Base-by-base conservation (phyloP, 495 filamentous ascomycete genomes). In the Talaromyces wortmannii region DNA sequence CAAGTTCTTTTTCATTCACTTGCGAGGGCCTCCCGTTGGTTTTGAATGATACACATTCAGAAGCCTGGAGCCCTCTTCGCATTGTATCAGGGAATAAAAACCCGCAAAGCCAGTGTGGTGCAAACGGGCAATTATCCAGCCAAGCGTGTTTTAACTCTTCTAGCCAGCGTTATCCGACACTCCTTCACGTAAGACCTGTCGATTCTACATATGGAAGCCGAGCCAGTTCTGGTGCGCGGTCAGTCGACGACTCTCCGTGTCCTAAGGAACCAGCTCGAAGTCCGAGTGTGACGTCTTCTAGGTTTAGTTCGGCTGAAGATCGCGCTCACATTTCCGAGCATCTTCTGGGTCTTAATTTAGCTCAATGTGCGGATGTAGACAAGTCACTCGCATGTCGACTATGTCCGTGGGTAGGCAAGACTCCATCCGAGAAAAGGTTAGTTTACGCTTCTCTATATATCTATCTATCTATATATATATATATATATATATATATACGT, bases 341-440 rank as follows among this genome's bases (percentile, higher is more conserved):
- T 40, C 36, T 10, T 8, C 36, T 40, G 36, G 13, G 13, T 40
- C 36, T 23, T 23, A 23, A 23, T 23, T 23, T 23, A 23, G 23
- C 36, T 40, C 8, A 13, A 40, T 40, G 5, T 40, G 13, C 36
- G 36, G 36, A 40, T 12, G 33, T 16, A 17, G 50, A 42, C 5
- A 43, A 52, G 7, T 23, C 51, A 58, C 31, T 68, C 59, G 10
- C 61, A 73, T 50, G 59, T 63, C 43, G 72, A 65, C 66, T 70
- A 61, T 36, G 68, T 58, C 7, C 17, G 11, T 31, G 52, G 52
- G 13, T 17, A 33, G 52, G 52, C 17, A 53, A 53, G 18, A 31
- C 30, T 45, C 52, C 40, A 8, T 53, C 52, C 3, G 17, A 53
- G 44, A 45, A 32, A 46, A 52, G 50, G 52, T 53, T 18, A 30